These are phyloP conservation scores for Suillus americanus DNA, from an alignment of 768 basidiomycete species.

Conservation along the genomic window DNA sequence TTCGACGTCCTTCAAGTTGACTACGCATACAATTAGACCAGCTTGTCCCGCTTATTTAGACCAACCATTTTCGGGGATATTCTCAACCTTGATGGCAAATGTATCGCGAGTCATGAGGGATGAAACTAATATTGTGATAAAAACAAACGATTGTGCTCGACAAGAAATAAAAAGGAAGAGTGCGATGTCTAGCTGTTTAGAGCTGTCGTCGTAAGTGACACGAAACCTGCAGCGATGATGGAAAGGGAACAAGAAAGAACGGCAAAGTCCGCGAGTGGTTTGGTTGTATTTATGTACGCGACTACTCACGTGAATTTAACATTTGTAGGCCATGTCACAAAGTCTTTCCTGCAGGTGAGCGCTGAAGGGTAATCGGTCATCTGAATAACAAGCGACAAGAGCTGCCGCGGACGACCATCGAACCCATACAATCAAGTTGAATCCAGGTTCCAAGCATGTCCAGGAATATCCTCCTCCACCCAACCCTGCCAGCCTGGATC, in stretches of 20 bases:
- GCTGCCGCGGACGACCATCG: neutral
- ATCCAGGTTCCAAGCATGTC: conserved; percentile 31
- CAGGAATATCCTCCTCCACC: conserved; percentile 44
- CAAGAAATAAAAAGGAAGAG: neutral
- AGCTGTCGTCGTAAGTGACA: neutral
- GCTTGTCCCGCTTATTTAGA: neutral
- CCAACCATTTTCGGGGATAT: conserved; percentile 31
- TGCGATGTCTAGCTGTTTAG: neutral
- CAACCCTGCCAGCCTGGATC: conserved; percentile 43
- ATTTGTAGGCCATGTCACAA: neutral
- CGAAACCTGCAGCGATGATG: conserved; percentile 24
- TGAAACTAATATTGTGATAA: conserved; percentile 15
- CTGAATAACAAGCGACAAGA: neutral
- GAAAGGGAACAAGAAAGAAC: conserved; percentile 28
- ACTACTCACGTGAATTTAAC: conserved; percentile 7
- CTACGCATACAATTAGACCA: conserved; percentile 16
- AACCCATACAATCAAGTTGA: neutral
- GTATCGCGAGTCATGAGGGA: conserved; percentile 31
- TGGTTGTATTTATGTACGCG: conserved; percentile 30
- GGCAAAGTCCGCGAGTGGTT: conserved; percentile 17
- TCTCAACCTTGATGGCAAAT: conserved; percentile 48
- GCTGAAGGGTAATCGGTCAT: neutral
- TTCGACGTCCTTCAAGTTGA: conserved; percentile 46
- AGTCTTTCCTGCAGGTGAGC: neutral
- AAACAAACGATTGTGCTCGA: conserved; percentile 8